Base-by-base conservation (phyloP, 176 grass and related monocot genomes). In the Luzula sylvatica region DNA sequence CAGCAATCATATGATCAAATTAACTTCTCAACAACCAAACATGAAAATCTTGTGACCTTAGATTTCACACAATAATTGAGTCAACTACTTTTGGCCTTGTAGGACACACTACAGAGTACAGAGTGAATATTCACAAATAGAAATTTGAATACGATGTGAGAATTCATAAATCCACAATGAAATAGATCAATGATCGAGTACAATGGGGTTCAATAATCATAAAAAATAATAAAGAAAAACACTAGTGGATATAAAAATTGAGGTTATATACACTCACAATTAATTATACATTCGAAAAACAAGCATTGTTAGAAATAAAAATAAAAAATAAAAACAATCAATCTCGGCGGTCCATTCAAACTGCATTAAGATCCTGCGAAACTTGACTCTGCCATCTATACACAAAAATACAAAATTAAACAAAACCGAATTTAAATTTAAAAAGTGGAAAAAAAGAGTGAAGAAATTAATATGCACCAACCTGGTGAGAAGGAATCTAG, bases 371-470 rank as follows among this genome's bases (percentile, higher is more conserved):
- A 63, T 99, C 86, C 61, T 87, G 81, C 1, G 93, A 99, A 63
- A 92, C 86, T 75, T 99, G 93, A 57, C 53, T 87, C 69, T 87
- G 93, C 93, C 93, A 92, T 74, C 93, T 92, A 72, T 68, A 75
- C 42, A 13, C 15, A 23, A 41, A 42, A 61, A 46, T 13, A 46
- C 0, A 1, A 46, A 46, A 17, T 12, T 15, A 17, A 13, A 46
- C 5, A 46, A 46, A 46, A 17, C 15, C 9, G 5, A 46, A 46
- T 13, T 15, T 12, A 46, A 46, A 17, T 23, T 19, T 49, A 7
- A 26, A 24, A 27, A 50, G 47, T 46, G 21, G 4, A 64, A 49
- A 35, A 24, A n/a, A 52, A 41, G 25, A 18, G 58, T 52, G 15
- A 11, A 17, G 42, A 1, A 62, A 42, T 46, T 45, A 49, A 74